Conservation (phyloP, 495 filamentous ascomycete species). For the Parachaetomium inaequale region DNA sequence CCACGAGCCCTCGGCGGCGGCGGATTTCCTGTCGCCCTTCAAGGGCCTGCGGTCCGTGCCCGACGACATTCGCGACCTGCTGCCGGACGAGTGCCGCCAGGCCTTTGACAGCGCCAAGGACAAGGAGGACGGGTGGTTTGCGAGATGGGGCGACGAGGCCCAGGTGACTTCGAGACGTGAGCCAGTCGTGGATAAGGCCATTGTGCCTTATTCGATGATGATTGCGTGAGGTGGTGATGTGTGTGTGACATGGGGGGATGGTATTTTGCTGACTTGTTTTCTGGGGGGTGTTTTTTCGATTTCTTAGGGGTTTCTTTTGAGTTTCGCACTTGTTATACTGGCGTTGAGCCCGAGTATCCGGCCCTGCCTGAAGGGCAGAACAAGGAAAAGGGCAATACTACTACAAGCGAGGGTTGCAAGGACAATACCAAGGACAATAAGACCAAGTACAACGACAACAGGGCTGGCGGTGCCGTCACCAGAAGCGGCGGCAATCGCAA, state of each 20-base stretch:
- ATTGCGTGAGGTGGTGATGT: slow-evolving; percentile 14
- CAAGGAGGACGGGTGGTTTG: slow-evolving; percentile 68
- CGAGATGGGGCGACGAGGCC: slow-evolving; percentile 62
- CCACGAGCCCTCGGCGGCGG: slow-evolving; percentile 17
- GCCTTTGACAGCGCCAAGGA: slow-evolving; percentile 62
- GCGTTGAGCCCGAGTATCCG: not conserved
- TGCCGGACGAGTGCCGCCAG: slow-evolving; percentile 67
- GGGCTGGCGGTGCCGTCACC: too few relatives aligned
- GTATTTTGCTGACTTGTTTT: not conserved
- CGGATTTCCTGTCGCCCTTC: slow-evolving; percentile 52
- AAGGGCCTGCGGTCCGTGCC: slow-evolving; percentile 63
- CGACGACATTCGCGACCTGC: slow-evolving; percentile 62
- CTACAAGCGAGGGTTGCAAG: not conserved
- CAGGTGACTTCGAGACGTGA: slow-evolving; percentile 42
- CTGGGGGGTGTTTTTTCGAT: not conserved
- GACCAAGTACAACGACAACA: not conserved
- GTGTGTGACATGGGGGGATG: not conserved
- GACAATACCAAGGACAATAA: not conserved
- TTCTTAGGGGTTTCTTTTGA: not conserved
- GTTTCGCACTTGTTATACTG: not conserved
- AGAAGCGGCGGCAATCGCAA: not conserved
- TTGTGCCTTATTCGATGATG: slow-evolving; percentile 46
- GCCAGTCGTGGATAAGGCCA: slow-evolving; percentile 54
- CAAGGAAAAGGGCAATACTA: too few relatives aligned
- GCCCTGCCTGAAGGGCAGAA: not conserved